Evolutionary conservation across 2,329 filamentous ascomycete genomes (phyloP), one percentile per base, ranked within the genome.

Genomic region (Xylogone sp.): DNA sequence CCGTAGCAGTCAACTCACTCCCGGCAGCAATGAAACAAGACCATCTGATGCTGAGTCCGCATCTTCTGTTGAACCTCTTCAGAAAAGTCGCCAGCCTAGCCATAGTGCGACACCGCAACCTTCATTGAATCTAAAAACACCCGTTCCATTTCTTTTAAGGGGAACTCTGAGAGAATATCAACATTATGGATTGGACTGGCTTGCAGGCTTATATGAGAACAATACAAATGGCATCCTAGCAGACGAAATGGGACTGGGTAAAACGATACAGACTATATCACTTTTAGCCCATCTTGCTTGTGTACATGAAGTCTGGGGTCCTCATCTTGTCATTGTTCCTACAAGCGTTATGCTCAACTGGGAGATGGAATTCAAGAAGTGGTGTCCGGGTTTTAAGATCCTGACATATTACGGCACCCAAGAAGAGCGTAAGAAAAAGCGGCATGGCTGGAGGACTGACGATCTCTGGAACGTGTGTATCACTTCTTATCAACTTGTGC

Each of bases 331-430:
- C 46, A 88, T 99, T 54, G 94, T 99, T 2, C 94, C 94, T 1
- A 99, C 94, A 2, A 97, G 92, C 69, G 95, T 99, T 46, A 97
- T 99, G 79, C 82, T 99, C 58, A 99, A 99, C 66, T 99, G 94
- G 94, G 95, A 99, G 69, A 97, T 97, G 88, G 94, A 99, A 70
- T 99, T 99, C 78, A 97, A 97, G 66, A 99, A 99, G 68, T 99
- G 93, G 83, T 90, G 92, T 52, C 94, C 95, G 2, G 93, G 94
- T 0, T 99, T 99, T 77, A 97, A 97, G 67, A 96, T 99, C 51
- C 77, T 99, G 53, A 94, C 92, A 0, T 99, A 99, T 72, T 99
- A 97, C 66, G 94, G 95, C 43, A 90, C 87, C 42, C 88, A 92
- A 62, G 91, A 97, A 59, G 94, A 99, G 70, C 86, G 94, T 44